phyloP scores from a whole-genome alignment of 345 rosid genomes.

The Eucalyptus sideroxylon region DNA sequence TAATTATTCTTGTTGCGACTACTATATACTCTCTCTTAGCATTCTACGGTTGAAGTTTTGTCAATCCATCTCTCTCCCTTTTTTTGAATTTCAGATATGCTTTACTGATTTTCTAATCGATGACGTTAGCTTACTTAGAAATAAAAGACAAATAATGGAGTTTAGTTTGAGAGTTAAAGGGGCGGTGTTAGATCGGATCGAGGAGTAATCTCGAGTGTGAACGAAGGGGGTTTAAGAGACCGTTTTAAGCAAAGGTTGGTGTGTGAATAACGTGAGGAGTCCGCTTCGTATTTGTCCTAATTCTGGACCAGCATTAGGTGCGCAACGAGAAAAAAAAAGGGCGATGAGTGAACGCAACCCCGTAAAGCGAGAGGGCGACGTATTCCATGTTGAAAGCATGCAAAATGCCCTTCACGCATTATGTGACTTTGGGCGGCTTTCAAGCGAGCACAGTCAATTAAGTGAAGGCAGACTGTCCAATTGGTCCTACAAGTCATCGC shows the following conservation, averaged over 20 bases:
- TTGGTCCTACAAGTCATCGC: too few relatives aligned
- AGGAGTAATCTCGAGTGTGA: not conserved
- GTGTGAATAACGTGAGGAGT: not conserved
- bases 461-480: not conserved
- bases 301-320: not conserved
- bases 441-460: not conserved
- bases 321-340: not conserved
- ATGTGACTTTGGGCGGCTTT: not conserved
- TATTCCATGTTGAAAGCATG: not conserved
- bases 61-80: not conserved
- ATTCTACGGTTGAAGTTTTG: not conserved
- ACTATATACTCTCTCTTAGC: not conserved
- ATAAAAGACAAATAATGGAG: too few relatives aligned
- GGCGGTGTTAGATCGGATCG: not conserved
- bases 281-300: not conserved
- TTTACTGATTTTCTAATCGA: too few relatives aligned
- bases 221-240: not conserved
- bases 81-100: not conserved
- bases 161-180: not conserved
- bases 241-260: not conserved
- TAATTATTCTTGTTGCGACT: not conserved
- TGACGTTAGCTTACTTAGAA: accelerated
- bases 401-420: not conserved
- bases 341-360: not conserved
- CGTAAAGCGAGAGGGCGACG: not conserved